Evolutionary conservation across 2,329 filamentous ascomycete species (phyloP).

Genomic region (Cryphonectria parasitica): DNA sequence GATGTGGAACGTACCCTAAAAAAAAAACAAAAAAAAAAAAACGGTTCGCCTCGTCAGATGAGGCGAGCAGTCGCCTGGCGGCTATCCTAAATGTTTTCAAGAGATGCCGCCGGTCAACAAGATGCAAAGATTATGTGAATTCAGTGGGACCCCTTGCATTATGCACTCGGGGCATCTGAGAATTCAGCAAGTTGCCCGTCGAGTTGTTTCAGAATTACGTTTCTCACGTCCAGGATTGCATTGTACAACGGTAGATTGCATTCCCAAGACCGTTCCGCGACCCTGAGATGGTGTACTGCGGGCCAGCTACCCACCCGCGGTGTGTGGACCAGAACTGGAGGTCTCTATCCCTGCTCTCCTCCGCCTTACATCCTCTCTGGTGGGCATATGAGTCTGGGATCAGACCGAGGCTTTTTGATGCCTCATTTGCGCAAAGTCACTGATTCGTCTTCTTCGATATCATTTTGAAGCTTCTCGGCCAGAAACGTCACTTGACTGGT

Average conservation of each 20-base stretch:
- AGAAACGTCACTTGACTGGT: background rate
- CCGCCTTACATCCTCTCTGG: background rate
- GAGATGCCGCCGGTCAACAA: background rate
- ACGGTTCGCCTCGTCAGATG: background rate
- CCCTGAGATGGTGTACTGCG: constrained; percentile 2
- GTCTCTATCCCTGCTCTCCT: background rate
- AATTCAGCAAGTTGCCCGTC: background rate
- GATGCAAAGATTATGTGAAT: background rate
- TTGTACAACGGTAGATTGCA: background rate
- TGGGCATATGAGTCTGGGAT: background rate
- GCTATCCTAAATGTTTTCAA: background rate
- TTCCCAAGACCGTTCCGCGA: background rate
- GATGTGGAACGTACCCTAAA: background rate
- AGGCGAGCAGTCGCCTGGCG: background rate
- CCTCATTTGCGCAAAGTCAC: background rate
- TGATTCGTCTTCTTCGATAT: background rate
- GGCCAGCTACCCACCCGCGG: background rate
- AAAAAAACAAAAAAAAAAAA: no score
- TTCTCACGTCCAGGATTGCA: background rate
- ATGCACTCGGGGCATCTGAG: background rate
- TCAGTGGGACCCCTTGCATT: background rate
- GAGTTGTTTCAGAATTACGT: background rate
- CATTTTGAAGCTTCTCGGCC: background rate
- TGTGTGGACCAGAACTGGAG: background rate
- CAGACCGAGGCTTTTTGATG: background rate